Conservation (phyloP, 176 grass and related monocot species). For the Carex myosuroides region DNA sequence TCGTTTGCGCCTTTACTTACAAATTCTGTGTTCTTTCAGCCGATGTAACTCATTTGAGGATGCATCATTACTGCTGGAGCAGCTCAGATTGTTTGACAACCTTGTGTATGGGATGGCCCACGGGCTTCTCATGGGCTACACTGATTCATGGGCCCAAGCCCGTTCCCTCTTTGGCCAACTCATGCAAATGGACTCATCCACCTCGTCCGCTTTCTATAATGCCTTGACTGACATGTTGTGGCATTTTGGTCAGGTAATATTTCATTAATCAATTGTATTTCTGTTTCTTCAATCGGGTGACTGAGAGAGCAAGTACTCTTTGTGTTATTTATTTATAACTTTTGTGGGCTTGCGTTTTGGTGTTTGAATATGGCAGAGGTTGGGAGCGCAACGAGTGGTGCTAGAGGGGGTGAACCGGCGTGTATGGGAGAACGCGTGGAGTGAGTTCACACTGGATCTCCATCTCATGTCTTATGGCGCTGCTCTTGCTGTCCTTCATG, state of each 20-base stretch:
- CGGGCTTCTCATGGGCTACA: slow-evolving; percentile 81
- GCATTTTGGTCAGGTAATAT: slow-evolving; percentile 98
- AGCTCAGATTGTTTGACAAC: slow-evolving; percentile 92
- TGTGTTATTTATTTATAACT: neutral
- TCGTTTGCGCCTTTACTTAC: neutral
- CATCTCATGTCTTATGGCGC: slow-evolving; percentile 98
- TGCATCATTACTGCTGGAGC: slow-evolving; percentile 91
- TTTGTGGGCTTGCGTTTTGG: neutral
- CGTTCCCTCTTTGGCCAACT: slow-evolving; percentile 68
- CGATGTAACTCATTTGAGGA: slow-evolving; percentile 90
- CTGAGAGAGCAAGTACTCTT: neutral
- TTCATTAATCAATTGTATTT: neutral
- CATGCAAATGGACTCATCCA: slow-evolving; percentile 75
- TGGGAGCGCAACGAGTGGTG: slow-evolving; percentile 85
- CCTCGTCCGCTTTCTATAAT: slow-evolving; percentile 97
- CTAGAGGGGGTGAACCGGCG: slow-evolving; percentile 65
- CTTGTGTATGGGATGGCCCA: slow-evolving; percentile 86
- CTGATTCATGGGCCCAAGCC: slow-evolving; percentile 67
- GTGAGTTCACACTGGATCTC: slow-evolving; percentile 75
- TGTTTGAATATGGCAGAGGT: slow-evolving; percentile 51
- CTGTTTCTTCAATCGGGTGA: neutral
- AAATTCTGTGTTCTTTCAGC: slow-evolving; percentile 41
- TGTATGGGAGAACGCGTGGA: slow-evolving; percentile 93
- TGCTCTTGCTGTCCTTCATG: slow-evolving; percentile 90
- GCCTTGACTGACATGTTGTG: slow-evolving; percentile 97